phyloP scores from a whole-genome alignment of 352 stramenopile genomes.

The Phytophthora sansomeana region DNA sequence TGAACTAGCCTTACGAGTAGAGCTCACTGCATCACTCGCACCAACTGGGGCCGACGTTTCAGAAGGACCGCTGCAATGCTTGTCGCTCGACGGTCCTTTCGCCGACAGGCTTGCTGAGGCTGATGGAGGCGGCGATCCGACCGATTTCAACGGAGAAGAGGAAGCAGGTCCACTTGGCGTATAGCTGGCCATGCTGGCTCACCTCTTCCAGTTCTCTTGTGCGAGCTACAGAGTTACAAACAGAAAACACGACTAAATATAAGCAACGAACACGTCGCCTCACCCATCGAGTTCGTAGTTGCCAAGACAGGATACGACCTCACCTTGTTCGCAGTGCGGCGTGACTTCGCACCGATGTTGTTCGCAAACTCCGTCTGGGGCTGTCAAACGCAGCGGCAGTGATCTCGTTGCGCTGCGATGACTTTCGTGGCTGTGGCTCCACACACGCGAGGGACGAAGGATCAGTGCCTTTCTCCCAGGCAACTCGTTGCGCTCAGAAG shows the following conservation, averaged over 20 bases:
- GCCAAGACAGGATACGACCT: not conserved
- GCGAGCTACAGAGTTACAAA: constrained; percentile 12
- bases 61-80: constrained; percentile 6
- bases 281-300: constrained; percentile 31
- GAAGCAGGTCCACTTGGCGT: constrained; percentile 24
- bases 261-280: constrained; percentile 20
- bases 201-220: constrained; percentile 11
- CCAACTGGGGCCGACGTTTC: constrained; percentile 25
- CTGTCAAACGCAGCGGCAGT: not conserved
- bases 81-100: constrained; percentile 17
- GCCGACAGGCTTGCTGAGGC: constrained; percentile 21
- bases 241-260: constrained; percentile 32
- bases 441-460: constrained; percentile 6
- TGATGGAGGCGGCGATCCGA: constrained; percentile 18
- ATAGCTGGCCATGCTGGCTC: constrained; percentile 35
- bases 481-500: constrained; percentile 10
- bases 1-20: constrained; percentile 15
- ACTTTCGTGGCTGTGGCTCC: constrained; percentile 1
- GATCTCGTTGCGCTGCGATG: constrained; percentile 1
- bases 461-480: constrained; percentile 14
- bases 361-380: not conserved
- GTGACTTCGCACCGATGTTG: not conserved
- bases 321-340: constrained; percentile 1
- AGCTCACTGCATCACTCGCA: constrained; percentile 22
- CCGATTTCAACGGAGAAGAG: constrained; percentile 39